These are phyloP conservation scores for Starmerella apis DNA, from an alignment of 805 yeast genomes.

Conservation along the genomic window DNA sequence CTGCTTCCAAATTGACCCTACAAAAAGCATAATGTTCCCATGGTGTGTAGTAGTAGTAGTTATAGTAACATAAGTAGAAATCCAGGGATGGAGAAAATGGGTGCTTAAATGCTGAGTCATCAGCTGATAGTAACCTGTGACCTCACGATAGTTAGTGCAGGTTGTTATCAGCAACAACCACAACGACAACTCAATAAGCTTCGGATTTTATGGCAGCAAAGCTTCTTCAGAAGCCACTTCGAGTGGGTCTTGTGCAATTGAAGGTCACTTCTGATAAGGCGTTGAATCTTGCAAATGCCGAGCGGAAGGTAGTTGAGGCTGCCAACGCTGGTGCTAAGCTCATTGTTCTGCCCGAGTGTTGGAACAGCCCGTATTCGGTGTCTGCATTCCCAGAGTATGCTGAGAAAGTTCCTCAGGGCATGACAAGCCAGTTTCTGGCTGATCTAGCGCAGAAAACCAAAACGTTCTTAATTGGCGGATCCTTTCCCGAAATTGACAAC, in stretches of 20 bases:
- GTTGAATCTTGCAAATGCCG: conserved; percentile 63
- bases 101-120: too few species aligned
- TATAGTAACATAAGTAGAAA: too few species aligned
- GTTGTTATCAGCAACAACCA: too few species aligned
- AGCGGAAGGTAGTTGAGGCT: conserved; percentile 55
- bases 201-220: not conserved
- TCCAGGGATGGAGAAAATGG: too few species aligned
- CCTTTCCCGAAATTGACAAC: conserved; percentile 65
- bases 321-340: conserved; percentile 55
- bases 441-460: conserved; percentile 53
- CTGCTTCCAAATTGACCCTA: too few species aligned
- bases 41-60: too few species aligned
- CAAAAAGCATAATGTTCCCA: too few species aligned
- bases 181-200: not conserved
- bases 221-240: conserved; percentile 44
- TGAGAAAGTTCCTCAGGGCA: conserved; percentile 69
- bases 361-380: conserved; percentile 90
- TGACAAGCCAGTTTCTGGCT: conserved; percentile 50
- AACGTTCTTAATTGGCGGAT: conserved; percentile 75
- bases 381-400: conserved; percentile 78
- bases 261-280: conserved; percentile 71
- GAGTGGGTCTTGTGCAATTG: conserved; percentile 77
- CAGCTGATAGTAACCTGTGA: not conserved
- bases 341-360: conserved; percentile 87
- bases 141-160: not conserved